These are phyloP conservation scores for Fraxinus angustifolia DNA, from an alignment of 305 asterid genomes.

Conservation along the genomic window DNA sequence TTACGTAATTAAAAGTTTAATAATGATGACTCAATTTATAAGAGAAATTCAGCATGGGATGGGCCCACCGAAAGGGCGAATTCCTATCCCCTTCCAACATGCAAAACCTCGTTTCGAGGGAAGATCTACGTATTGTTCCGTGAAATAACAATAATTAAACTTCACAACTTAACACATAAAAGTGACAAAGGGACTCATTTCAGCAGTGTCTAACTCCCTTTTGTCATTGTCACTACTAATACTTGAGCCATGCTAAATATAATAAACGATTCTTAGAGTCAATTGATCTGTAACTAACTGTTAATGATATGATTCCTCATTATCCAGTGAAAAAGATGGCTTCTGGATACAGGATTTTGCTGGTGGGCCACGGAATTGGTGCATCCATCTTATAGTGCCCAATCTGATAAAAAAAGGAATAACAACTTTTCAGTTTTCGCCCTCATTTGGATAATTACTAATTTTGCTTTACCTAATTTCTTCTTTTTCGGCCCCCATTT, in stretches of 20 bases:
- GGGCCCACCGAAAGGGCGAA: too few species aligned
- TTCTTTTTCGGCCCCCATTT: not conserved
- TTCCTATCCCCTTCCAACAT: too few species aligned
- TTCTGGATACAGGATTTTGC: not conserved
- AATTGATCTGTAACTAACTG: slow-evolving; percentile 3
- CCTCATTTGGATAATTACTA: not conserved
- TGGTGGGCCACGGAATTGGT: slow-evolving; percentile 30
- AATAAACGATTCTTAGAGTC: not conserved
- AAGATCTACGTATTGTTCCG: too few species aligned
- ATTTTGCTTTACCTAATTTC: not conserved
- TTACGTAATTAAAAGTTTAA: not conserved
- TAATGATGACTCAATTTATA: too few species aligned
- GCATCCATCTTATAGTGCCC: slow-evolving; percentile 20
- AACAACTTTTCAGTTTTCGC: not conserved
- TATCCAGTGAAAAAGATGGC: slow-evolving; percentile 4
- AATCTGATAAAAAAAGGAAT: not conserved
- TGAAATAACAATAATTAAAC: too few species aligned
- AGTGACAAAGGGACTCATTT: too few species aligned
- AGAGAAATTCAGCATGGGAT: too few species aligned
- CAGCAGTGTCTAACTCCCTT: not conserved
- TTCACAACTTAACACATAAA: too few species aligned
- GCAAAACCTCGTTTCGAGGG: too few species aligned
- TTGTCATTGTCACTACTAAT: not conserved
- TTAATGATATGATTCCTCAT: not conserved
- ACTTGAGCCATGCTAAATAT: not conserved